Conservation (phyloP, 2,329 filamentous ascomycete genomes). For the Aspergillus oerlinghausenensis region DNA sequence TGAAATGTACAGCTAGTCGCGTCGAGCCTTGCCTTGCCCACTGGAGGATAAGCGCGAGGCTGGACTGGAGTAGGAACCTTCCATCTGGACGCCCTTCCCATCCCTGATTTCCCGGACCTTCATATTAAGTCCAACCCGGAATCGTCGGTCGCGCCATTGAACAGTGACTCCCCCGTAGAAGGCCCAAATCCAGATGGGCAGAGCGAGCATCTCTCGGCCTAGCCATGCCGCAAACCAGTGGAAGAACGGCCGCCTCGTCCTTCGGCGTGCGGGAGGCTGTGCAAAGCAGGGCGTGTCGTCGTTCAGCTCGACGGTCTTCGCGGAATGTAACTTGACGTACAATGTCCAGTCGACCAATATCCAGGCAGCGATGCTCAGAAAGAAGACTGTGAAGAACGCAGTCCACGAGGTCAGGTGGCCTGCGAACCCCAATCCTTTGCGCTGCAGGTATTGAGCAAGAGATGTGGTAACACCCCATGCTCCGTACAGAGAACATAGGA, state of each 20-base stretch:
- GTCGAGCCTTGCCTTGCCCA: constrained; percentile 4
- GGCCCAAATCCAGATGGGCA: constrained; percentile 88
- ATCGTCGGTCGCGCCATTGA: constrained; percentile 77
- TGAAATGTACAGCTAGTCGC: constrained; percentile 2
- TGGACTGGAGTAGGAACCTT: constrained; percentile 19
- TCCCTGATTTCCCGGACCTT: constrained; percentile 60
- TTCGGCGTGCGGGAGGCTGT: constrained; percentile 42
- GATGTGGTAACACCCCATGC: constrained; percentile 70
- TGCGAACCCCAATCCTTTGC: constrained; percentile 35
- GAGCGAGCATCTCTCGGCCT: constrained; percentile 72
- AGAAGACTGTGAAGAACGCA: constrained; percentile 63
- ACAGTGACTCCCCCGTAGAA: constrained; percentile 85
- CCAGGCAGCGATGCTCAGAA: constrained; percentile 64
- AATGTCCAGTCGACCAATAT: constrained; percentile 68
- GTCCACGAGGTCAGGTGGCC: constrained; percentile 62
- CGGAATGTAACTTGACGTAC: constrained; percentile 70
- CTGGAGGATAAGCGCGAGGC: neutral
- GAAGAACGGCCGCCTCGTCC: constrained; percentile 51
- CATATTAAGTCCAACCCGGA: constrained; percentile 79
- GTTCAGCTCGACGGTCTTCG: constrained; percentile 65
- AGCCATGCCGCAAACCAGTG: constrained; percentile 82
- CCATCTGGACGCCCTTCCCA: constrained; percentile 8
- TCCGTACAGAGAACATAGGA: constrained; percentile 77
- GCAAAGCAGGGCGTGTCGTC: constrained; percentile 72
- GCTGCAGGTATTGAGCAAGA: constrained; percentile 56